Evolutionary conservation across 192 early-diverging fungal species (phyloP), one percentile per base, ranked within the genome.

Genomic region (Coemansia sp.): DNA sequence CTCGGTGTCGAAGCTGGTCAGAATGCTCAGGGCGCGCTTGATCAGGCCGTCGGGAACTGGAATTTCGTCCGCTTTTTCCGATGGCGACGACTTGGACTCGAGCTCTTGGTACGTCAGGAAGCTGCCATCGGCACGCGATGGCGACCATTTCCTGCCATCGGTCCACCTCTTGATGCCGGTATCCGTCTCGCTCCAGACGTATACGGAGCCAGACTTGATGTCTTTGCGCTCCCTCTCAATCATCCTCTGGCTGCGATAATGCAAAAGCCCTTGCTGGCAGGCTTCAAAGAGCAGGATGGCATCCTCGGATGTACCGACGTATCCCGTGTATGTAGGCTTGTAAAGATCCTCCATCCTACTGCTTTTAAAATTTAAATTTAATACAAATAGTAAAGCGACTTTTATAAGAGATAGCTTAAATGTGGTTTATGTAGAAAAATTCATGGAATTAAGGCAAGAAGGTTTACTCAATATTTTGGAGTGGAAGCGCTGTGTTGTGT

Each of bases 161-260:
- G 92, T 92, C 92, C 92, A 94, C 11, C 92, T 74, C 46, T 83
- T 68, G 78, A 94, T 92, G n/a, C 89, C 90, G 11, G 87, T 84
- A 55, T 94, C 92, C 26, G 82, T 79, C 65, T 94, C 92, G 65
- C 90, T 88, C 85, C 90, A 94, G 30, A 87, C 84, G 61, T 87
- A 94, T 15, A 92, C 79, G 1, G 85, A 86, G 2, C 90, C 90
- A 2, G 92, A 88, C 14, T 60, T 65, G 29, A 92, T 85, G 42
- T 72, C 58, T n/a, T 67, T 69, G 37, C 91, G 83, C 73, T 94
- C 92, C 35, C 83, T 81, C 17, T 92, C 88, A 20, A 83, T 80
- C 7, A 94, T 70, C 23, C 92, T 76, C 3, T 87, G 77, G 42
- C 81, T 86, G 14, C 91, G 82, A 18, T 90, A 70, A 27, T 74